Base-by-base conservation (phyloP, 192 early-diverging fungal genomes). In the Spinellus fusiger region DNA sequence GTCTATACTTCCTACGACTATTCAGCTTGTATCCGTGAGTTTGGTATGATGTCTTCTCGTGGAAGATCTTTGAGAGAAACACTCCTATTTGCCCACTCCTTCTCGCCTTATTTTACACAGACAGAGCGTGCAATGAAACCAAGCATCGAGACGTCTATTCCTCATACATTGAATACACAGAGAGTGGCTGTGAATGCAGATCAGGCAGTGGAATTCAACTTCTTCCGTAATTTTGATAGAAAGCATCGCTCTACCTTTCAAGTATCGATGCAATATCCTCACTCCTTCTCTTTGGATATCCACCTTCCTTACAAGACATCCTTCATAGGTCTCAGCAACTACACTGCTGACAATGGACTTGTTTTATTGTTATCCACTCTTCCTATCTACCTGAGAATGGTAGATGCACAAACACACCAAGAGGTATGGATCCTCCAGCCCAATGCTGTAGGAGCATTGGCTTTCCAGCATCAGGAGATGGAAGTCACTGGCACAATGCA, bases 1-100 rank as follows among this genome's bases (percentile, higher is more conserved):
- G 88, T 87, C 0, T 90, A 88, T 56, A 88, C 86, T 16, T 84
- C 81, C 0, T 88, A 90, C 64, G 88, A 90, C 66, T 90, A 90
- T 60, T 83, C 81, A 2, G 88, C 85, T 3, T 87, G 82, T 64
- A 87, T 90, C 37, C 77, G 88, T 38, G 88, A 90, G 60, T 83
- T 72, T 63, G 83, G 84, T 23, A 74, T 78, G 54, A 71, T 84
- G 31, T 87, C 84, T n/a, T 80, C 79, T 28, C 82, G 85, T 7
- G 76, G 75, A 2, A 76, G 85, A 9, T 75, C 77, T 55, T 67
- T 89, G 0, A 80, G 84, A 37, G 77, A 82, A 23, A 70, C 81
- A 6, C 35, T 86, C 9, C 53, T 83, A 6, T 86, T 87, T 71
- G 66, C 75, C 1, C 77, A 78, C 32, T 85, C 83, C 10, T 88